phyloP scores from a whole-genome alignment of 352 stramenopile genomes.

The Globisporangium okanoganense region DNA sequence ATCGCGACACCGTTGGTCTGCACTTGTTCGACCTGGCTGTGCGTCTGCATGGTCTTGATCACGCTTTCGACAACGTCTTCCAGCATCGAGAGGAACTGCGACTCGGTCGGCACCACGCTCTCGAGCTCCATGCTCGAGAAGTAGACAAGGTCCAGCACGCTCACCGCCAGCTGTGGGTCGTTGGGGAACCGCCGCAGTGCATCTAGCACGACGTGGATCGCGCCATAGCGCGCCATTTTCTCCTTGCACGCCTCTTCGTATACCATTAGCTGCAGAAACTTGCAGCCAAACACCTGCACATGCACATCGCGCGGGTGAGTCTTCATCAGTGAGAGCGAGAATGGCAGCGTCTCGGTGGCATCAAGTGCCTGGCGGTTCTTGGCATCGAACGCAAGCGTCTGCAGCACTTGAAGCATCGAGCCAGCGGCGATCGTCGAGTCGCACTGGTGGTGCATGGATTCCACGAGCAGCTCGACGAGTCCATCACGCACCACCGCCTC shows the following conservation, averaged over 20 bases:
- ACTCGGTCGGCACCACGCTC: slow-evolving; percentile 10
- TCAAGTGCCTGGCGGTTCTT: slow-evolving; percentile 33
- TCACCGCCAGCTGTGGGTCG: slow-evolving; percentile 37
- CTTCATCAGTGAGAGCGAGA: slow-evolving; percentile 35
- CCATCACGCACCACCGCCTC: slow-evolving; percentile 37
- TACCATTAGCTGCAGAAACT: slow-evolving; percentile 66
- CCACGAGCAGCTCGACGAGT: slow-evolving; percentile 31
- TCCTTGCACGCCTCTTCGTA: slow-evolving; percentile 56
- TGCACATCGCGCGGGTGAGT: slow-evolving; percentile 19
- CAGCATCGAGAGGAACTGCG: slow-evolving; percentile 6
- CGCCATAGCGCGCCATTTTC: slow-evolving; percentile 27
- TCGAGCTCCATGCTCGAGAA: slow-evolving; percentile 52
- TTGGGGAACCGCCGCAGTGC: slow-evolving; percentile 30
- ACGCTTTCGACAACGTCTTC: slow-evolving; percentile 22
- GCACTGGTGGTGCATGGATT: slow-evolving; percentile 16
- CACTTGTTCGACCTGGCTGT: slow-evolving; percentile 32
- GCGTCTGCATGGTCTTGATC: slow-evolving; percentile 31
- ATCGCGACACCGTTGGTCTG: slow-evolving; percentile 52
- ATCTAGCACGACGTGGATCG: slow-evolving; percentile 28
- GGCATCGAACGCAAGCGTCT: slow-evolving; percentile 40
- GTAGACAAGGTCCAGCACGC: slow-evolving; percentile 47
- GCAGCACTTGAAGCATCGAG: slow-evolving; percentile 39
- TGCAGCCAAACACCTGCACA: slow-evolving; percentile 50
- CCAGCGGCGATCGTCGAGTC: slow-evolving; percentile 13
- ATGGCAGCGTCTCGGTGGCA: slow-evolving; percentile 21